Evolutionary conservation across 495 filamentous ascomycete species (phyloP).

Genomic region (Apodospora peruviana): DNA sequence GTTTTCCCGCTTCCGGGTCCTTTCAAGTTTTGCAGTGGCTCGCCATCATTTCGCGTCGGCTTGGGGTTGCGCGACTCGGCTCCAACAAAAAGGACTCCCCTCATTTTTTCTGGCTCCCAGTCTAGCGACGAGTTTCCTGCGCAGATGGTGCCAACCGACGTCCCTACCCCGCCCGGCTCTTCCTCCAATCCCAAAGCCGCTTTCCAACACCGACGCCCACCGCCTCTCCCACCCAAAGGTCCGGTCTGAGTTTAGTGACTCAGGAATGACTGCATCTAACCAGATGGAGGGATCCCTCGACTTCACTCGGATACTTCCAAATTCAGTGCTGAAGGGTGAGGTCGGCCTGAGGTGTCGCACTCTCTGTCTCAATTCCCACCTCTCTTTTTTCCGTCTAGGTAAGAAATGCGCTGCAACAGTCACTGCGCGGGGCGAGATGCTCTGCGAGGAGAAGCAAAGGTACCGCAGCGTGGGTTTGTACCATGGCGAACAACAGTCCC

Average conservation of each 20-base stretch:
- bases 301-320: background rate
- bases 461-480: too few relatives aligned
- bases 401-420: conserved; percentile 4
- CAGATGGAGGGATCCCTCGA: background rate
- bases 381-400: background rate
- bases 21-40: background rate
- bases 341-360: too few relatives aligned
- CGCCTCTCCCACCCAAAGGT: conserved; percentile 6
- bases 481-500: too few relatives aligned
- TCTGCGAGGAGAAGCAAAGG: too few relatives aligned
- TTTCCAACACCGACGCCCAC: conserved; percentile 9
- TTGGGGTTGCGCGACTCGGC: conserved; percentile 4
- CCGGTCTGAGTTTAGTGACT: conserved; percentile 15
- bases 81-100: background rate
- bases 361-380: background rate
- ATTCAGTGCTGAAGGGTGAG: too few relatives aligned
- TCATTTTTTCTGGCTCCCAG: background rate
- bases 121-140: conserved; percentile 2
- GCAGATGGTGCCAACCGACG: conserved; percentile 3
- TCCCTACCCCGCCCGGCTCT: conserved; percentile 1
- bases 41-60: background rate
- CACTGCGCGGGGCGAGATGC: too few relatives aligned
- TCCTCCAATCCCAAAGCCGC: conserved; percentile 5
- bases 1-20: conserved; percentile 3
- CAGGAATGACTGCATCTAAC: conserved; percentile 7